Conservation (phyloP, 106 monocot genomes). For the Apostasia shenzhenica region DNA sequence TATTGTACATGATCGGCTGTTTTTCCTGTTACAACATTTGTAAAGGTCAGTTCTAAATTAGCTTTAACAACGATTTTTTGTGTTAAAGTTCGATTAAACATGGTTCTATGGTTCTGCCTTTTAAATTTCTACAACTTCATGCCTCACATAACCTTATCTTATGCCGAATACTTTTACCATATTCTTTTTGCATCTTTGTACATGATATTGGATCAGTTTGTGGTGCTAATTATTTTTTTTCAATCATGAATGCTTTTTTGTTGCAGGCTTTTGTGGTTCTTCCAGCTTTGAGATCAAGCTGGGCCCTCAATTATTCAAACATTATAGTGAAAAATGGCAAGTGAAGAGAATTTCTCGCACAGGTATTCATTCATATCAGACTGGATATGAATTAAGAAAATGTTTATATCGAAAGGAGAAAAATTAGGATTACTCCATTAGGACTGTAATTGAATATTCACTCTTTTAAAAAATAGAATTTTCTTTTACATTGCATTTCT, state of each 20-base stretch:
- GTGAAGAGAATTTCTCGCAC: no score
- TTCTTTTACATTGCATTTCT: no score
- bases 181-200: background rate
- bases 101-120: background rate
- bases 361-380: no score
- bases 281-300: background rate
- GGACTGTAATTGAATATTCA: no score
- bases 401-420: no score
- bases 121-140: background rate
- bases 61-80: background rate
- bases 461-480: no score
- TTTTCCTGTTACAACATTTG: background rate
- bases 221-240: background rate
- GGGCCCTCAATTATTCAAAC: no score
- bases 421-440: no score
- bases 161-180: background rate
- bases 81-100: background rate
- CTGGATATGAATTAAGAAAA: no score
- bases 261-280: background rate
- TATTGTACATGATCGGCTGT: conserved; percentile 2
- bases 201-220: background rate
- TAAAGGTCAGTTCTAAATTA: background rate
- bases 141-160: background rate
- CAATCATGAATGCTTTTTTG: background rate
- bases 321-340: no score